phyloP scores from a whole-genome alignment of 2,329 filamentous ascomycete genomes.

The Macrophomina tecta region DNA sequence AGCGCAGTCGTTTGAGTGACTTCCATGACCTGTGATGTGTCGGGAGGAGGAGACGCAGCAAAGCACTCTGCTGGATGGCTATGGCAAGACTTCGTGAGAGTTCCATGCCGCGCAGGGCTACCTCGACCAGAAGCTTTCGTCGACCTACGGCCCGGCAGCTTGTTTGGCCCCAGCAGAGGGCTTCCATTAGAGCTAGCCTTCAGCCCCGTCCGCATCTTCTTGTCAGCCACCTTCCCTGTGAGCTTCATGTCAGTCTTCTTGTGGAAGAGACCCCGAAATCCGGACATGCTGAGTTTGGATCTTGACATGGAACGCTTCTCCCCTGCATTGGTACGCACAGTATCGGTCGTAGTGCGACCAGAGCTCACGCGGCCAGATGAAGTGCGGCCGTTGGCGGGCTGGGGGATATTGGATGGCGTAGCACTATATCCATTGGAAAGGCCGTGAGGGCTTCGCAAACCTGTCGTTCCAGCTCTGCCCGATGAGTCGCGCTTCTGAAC shows the following conservation, averaged over 20 bases:
- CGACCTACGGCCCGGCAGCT: background rate
- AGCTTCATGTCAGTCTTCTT: conserved; percentile 9
- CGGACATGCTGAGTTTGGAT: conserved; percentile 22
- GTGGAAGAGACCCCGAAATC: conserved; percentile 24
- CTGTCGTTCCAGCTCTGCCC: background rate
- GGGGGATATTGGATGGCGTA: conserved; percentile 17
- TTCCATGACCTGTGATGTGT: background rate
- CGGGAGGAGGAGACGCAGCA: background rate
- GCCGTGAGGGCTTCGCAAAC: conserved; percentile 13
- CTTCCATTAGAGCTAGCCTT: conserved; percentile 5
- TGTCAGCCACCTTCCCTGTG: background rate
- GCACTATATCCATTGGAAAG: conserved; percentile 10
- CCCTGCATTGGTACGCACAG: background rate
- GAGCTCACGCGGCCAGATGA: conserved; percentile 2
- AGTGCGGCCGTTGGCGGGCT: background rate
- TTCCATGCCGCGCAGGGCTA: background rate
- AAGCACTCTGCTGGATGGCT: conserved; percentile 4
- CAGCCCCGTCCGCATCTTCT: conserved; percentile 10
- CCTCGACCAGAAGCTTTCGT: conserved; percentile 1
- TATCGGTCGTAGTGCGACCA: background rate
- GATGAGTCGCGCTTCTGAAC: background rate
- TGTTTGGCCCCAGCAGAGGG: background rate
- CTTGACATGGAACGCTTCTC: conserved; percentile 21
- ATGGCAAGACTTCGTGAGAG: conserved; percentile 32
- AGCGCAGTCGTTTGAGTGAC: conserved; percentile 1